Base-by-base conservation (phyloP, 805 yeast genomes). In the Teunomyces kruisii region DNA sequence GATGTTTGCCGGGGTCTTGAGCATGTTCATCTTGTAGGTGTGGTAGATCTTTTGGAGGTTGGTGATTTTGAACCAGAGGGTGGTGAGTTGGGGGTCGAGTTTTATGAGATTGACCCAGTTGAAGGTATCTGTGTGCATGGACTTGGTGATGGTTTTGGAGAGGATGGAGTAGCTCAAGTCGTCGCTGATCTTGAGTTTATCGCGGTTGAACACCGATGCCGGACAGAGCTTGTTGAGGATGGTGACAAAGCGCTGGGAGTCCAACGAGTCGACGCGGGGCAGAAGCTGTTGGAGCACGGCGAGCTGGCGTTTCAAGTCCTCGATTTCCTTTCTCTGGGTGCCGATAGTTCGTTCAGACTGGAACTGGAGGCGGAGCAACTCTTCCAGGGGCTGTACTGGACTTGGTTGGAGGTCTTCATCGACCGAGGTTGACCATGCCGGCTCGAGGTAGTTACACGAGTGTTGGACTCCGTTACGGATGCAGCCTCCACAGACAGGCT, bases 401-500 rank as follows among this genome's bases (percentile, higher is more conserved):
- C 10, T 28, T 13, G 24, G 19, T 27, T 31, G 19, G 29, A 13
- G 10, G 17, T 17, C 26, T 4, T 17, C 24, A 24, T 31, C 39
- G 22, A 17, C 30, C 12, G 33, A 17, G 12, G 28, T 54, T 9
- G 62, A 51, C 77, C 77, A 72, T 16, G 52, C 58, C 0, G 77
- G 77, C 39, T 69, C 75, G 19, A 65, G 39, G 45, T 70, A 72
- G 35, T 64, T 65, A 46, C 77, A 72, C 17, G 66, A 47, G 51
- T 70, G 74, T 15, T 63, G 60, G 22, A 70, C 76, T 10, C 70
- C 70, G 47, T 72, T 67, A 44, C 59, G 60, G 9, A 65, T 58
- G 53, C 77, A 72, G 6, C 74, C 75, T 2, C 69, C 61, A 51
- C 77, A 72, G 5, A 67, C 57, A 2, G 77, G 77, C 40, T 60